Evolutionary conservation across 306 rosid genomes (phyloP), one percentile per base, ranked within the genome.

Genomic region (Pyrus bretschneideri): DNA sequence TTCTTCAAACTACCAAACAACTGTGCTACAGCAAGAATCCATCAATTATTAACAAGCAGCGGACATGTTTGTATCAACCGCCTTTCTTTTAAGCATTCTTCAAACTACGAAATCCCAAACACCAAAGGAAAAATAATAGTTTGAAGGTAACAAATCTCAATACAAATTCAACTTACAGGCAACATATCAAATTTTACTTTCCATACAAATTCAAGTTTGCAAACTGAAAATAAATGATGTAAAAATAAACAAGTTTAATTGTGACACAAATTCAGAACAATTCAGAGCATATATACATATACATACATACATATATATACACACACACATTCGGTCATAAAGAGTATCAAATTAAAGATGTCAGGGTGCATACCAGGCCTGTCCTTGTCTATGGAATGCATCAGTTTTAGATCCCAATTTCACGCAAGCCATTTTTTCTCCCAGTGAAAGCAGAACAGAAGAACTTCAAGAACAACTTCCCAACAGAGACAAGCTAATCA

Each of bases 321-420:
- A 49, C 13, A 49, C 54, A 46, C 19, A 46, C 7, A 51, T 1
- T 51, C 55, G 7, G 3, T 14, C 61, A 23, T 23, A 33, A 29
- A 67, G 19, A 67, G 31, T n/a, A 27, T 52, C 40, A 74, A 29
- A 77, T 70, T 71, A 31, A 11, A 70, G 72, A 62, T 76, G 69
- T 31, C 58, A 67, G 71, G 15, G 5, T 27, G 74, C 82, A 74
- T 87, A 94, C 99, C 99, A 96, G 84, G 99, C 99, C 84, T 92
- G 99, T 29, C 99, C 99, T 85, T 92, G 97, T 82, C 96, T 92
- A 66, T 89, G 97, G 72, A 96, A 96, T 10, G 98, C 97, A 81
- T 96, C 99, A 78, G 82, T 86, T 80, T 96, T 96, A 62, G 99
- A 96, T 78, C 99, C 99, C 91, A 96, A 81, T 83, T 96, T 96